These are phyloP conservation scores for Backusella macrospora DNA, from an alignment of 192 early-diverging fungal genomes.

Conservation along the genomic window DNA sequence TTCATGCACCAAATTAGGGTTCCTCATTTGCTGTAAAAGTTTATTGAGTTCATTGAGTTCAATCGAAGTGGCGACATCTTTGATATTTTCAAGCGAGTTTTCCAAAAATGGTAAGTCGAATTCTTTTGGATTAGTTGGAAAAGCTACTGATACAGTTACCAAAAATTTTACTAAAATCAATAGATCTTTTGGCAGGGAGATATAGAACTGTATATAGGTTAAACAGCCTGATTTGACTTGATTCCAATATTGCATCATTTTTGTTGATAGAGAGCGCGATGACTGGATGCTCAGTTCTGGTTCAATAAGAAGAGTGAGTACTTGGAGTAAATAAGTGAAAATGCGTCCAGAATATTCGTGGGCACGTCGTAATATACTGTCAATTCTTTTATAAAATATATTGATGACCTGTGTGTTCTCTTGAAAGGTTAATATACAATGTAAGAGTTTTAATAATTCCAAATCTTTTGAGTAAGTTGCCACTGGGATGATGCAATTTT, in stretches of 20 bases:
- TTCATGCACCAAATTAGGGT: no score
- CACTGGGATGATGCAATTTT: background rate
- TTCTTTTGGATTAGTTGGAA: background rate
- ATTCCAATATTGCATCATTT: background rate
- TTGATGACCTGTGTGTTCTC: background rate
- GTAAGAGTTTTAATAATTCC: background rate
- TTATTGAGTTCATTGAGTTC: background rate
- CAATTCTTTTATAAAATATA: background rate
- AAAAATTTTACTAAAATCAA: background rate
- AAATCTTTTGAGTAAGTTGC: background rate
- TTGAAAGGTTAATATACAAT: background rate
- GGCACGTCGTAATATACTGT: background rate
- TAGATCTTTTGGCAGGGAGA: constrained; percentile 6
- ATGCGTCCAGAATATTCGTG: background rate
- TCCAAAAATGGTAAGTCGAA: background rate
- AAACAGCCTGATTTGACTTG: background rate
- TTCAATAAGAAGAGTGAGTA: background rate
- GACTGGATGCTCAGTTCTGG: background rate
- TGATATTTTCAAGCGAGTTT: background rate
- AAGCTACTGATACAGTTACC: background rate
- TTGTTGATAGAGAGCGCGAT: background rate
- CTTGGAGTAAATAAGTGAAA: background rate
- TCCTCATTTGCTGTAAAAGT: background rate
- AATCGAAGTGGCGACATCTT: background rate
- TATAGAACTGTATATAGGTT: background rate